These are phyloP conservation scores for Talaromyces adpressus DNA, from an alignment of 495 filamentous ascomycete genomes.

Conservation along the genomic window DNA sequence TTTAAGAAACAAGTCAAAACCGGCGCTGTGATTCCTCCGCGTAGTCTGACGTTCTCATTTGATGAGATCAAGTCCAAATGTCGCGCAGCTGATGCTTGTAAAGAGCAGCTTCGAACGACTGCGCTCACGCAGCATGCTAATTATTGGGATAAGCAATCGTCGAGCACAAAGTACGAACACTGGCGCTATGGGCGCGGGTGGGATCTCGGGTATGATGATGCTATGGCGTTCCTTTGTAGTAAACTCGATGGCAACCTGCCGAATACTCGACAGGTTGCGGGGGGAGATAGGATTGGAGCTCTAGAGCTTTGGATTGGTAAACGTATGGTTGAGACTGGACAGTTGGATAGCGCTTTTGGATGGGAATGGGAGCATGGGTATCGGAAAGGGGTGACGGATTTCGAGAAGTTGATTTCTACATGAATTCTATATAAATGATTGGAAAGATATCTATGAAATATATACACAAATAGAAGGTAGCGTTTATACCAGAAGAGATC, in stretches of 20 bases:
- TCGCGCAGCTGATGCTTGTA: conserved; percentile 21
- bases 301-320: conserved; percentile 48
- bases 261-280: conserved; percentile 2
- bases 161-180: conserved; percentile 37
- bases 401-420: conserved; percentile 25
- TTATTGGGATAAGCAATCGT: conserved; percentile 38
- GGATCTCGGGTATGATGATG: conserved; percentile 46
- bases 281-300: conserved; percentile 42
- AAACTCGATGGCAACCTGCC: conserved; percentile 14
- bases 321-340: conserved; percentile 38
- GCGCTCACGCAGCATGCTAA: conserved; percentile 25
- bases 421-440: neutral
- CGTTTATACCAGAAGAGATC: neutral
- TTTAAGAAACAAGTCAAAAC: conserved; percentile 38
- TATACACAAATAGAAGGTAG: neutral
- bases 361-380: conserved; percentile 51
- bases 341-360: conserved; percentile 26
- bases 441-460: neutral
- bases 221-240: conserved; percentile 36
- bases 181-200: conserved; percentile 44
- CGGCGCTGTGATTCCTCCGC: conserved; percentile 30
- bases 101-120: conserved; percentile 18
- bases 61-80: conserved; percentile 23
- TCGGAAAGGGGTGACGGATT: conserved; percentile 34
- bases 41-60: conserved; percentile 20